These are phyloP conservation scores for Scutellaria galericulata DNA, from an alignment of 257 asterid species.

Conservation along the genomic window DNA sequence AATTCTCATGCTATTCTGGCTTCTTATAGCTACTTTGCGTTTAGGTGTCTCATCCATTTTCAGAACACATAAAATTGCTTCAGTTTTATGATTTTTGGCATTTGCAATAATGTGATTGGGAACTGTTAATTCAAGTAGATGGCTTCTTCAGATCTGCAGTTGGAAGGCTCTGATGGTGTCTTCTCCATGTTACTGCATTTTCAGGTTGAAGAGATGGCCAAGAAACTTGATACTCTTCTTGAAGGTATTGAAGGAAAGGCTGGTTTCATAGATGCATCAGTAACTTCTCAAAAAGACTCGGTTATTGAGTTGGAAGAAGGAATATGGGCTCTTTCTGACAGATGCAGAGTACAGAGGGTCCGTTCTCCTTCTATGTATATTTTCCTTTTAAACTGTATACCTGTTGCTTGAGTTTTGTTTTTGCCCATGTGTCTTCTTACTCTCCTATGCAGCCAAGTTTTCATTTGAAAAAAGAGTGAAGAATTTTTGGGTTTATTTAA, in stretches of 20 bases:
- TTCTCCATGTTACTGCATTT: constrained; percentile 30
- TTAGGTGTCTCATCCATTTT: constrained; percentile 30
- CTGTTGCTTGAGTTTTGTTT: constrained; percentile 31
- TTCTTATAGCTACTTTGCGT: constrained; percentile 26
- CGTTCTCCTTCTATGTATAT: constrained; percentile 39
- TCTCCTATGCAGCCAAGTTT: neutral
- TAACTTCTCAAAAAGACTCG: constrained; percentile 56
- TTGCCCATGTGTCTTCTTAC: neutral
- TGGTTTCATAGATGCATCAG: constrained; percentile 83
- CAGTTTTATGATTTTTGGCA: constrained; percentile 19
- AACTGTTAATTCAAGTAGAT: constrained; percentile 17
- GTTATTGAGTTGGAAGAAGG: constrained; percentile 71
- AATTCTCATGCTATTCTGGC: constrained; percentile 21
- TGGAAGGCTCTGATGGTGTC: constrained; percentile 13
- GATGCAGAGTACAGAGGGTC: constrained; percentile 79
- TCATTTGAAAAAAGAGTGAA: too few relatives aligned
- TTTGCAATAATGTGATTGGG: constrained; percentile 11
- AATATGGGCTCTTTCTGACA: constrained; percentile 63
- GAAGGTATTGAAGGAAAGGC: constrained; percentile 77
- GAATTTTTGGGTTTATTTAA: neutral
- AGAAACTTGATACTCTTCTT: constrained; percentile 68
- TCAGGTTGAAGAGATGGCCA: constrained; percentile 90
- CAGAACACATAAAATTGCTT: constrained; percentile 1
- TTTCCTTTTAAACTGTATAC: constrained; percentile 16
- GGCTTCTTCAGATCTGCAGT: constrained; percentile 30